Base-by-base conservation (phyloP, 169 alveolate genomes). In the Eimeria nieschulzi region DNA sequence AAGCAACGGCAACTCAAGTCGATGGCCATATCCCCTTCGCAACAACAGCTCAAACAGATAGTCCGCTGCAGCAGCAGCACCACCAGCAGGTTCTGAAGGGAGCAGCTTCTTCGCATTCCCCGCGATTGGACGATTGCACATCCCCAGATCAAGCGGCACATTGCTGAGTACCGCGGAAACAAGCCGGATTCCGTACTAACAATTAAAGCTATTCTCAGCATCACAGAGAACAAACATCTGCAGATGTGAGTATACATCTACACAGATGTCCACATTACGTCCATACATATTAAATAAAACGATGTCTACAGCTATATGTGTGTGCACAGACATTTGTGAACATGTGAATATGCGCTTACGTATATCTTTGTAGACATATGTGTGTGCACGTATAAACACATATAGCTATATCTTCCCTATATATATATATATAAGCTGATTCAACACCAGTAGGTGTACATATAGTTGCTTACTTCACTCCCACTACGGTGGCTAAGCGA, bases 11-110 rank as follows among this genome's bases (percentile, higher is more conserved):
- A 26, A 7, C 6, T 73, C 7, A 0, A 39, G 10, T 9, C 39
- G 13, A 26, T 6, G 59, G 0, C 17, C 15, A 33, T 39, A 15
- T 13, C 15, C 8, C n/a, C 51, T 0, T 1, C 9, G 26, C 8
- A 13, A 5, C 83, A 73, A 7, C 23, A 25, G 8, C 66, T 10
- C 79, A 70, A 21, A 23, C 53, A 7, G 23, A 70, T 0, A 33
- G n/a, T 25, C 55, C 13, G 79, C 78, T 23, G 78, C 79, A 70
- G 79, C 79, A 70, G 79, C 79, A 70, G 79, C 79, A 23, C 19
- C 79, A 70, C 19, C 54, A 23, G 79, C 79, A 70, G 79, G 13
- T 7, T 39, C 55, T 25, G 54, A 39, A 33, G 79, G 55, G 33
- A 53, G 55, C 23, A 53, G 23, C 19, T 17, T n/a, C 5, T 33